A percentile compares a stretch with the other conserved stretches of the same genome.
Conservation (phyloP, 2,329 filamentous ascomycete species). For the Colletotrichum kahawae region DNA sequence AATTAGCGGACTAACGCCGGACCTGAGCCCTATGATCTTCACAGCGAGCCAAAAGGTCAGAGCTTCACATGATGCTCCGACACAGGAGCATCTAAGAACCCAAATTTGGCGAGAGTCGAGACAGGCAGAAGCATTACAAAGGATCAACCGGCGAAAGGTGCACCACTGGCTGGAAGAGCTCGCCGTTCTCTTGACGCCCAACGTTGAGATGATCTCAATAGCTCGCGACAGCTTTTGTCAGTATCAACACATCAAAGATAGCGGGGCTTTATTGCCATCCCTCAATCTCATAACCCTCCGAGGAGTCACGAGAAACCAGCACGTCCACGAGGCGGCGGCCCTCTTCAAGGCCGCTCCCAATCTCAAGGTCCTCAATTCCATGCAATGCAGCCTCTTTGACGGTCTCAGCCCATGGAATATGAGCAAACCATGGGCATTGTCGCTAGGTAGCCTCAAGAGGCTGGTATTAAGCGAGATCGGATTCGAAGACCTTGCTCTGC, state of each 20-base stretch:
- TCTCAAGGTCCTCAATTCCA: background rate
- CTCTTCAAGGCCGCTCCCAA: conserved; percentile 6
- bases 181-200: background rate
- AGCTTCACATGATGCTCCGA: background rate
- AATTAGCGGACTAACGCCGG: background rate
- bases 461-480: background rate
- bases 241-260: conserved; percentile 1
- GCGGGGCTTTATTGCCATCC: background rate
- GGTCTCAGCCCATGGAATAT: background rate
- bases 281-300: background rate
- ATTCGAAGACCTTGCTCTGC: background rate
- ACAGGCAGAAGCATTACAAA: background rate
- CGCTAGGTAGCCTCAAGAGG: background rate
- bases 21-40: background rate
- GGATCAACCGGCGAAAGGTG: background rate
- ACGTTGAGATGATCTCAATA: background rate
- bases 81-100: background rate
- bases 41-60: background rate
- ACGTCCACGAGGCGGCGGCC: background rate
- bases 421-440: background rate
- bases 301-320: conserved; percentile 3
- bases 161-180: conserved; percentile 16
- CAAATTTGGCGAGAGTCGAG: background rate
- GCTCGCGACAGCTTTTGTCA: conserved; percentile 10
- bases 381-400: conserved; percentile 2